Evolutionary conservation across 352 stramenopile genomes (phyloP), one percentile per base, ranked within the genome.

Genomic region (Globisporangium splendens): DNA sequence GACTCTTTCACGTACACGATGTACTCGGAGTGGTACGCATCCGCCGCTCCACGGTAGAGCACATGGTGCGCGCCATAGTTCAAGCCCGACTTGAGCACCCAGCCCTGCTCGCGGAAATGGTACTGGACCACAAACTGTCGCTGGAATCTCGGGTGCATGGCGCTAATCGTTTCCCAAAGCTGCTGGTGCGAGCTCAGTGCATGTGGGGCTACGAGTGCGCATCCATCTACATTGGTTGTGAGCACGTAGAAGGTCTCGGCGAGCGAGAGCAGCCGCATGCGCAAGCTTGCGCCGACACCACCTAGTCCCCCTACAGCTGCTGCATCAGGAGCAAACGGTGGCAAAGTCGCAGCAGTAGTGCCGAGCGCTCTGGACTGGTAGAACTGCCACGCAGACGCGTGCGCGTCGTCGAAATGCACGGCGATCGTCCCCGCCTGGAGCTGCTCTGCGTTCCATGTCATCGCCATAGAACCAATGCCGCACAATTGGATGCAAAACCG

Each of bases 1-100:
- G 6, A n/a, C 0, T 53, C 24, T 47, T 75, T 62, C 15, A 90
- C 31, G 65, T 90, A 87, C 21, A 88, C 74, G 35, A 90, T 73
- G 56, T 91, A 91, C 50, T 93, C 80, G 4, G 83, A 91, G 66
- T 93, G 83, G 53, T 79, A 85, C 3, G 63, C 49, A 20, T 68
- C 51, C 12, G 75, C 61, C 3, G 82, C 72, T 12, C 72, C 78
- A 47, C 76, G 74, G 63, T 91, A 93, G 47, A 93, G 60, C 22
- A 86, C 77, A 59, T 69, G 88, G 28, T 75, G 76, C 46, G 76
- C 79, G 50, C 84, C 84, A 43, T 93, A 91, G 61, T 89, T 86
- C 11, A 91, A 65, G 38, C 84, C 81, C 0, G 84, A 65, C 42
- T 77, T 77, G 17, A 83, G 56, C 6, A 63, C 65, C 79, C 79